Conservation (phyloP, 2,329 filamentous ascomycete genomes). For the Pseudogymnoascus sp. region DNA sequence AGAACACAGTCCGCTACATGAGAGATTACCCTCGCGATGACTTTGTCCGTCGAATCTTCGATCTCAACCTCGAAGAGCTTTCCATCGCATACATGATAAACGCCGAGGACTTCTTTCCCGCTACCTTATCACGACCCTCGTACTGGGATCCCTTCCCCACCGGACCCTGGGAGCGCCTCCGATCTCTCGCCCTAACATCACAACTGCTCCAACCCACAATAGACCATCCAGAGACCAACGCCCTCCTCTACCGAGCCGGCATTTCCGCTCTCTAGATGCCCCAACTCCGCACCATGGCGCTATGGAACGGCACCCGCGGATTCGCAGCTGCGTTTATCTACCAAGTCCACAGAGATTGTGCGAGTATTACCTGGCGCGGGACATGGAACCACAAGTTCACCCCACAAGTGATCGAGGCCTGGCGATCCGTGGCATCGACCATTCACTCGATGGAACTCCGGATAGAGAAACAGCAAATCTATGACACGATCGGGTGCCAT, state of each 20-base stretch:
- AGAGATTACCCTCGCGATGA: too few species aligned
- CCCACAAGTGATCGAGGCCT: constrained; percentile 21
- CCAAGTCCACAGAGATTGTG: constrained; percentile 19
- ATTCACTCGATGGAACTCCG: constrained; percentile 16
- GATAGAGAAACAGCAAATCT: constrained; percentile 19
- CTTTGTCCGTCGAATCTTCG: too few species aligned
- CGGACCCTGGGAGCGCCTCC: neutral
- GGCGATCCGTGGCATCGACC: constrained; percentile 20
- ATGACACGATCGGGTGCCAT: constrained; percentile 15
- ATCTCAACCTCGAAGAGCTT: neutral
- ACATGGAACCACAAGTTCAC: constrained; percentile 27
- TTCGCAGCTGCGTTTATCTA: neutral
- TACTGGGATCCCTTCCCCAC: neutral
- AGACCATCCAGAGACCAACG: neutral
- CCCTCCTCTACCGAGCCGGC: neutral
- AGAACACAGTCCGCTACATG: too few species aligned
- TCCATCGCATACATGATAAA: neutral
- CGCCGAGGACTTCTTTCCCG: neutral
- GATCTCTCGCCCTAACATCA: neutral
- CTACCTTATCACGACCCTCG: too few species aligned
- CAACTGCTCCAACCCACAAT: neutral
- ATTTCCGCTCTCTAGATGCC: neutral
- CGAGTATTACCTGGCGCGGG: constrained; percentile 27
- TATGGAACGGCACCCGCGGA: neutral
- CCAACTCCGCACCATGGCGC: neutral